Conservation (phyloP, 2,329 filamentous ascomycete genomes). For the Colletotrichum tabaci region DNA sequence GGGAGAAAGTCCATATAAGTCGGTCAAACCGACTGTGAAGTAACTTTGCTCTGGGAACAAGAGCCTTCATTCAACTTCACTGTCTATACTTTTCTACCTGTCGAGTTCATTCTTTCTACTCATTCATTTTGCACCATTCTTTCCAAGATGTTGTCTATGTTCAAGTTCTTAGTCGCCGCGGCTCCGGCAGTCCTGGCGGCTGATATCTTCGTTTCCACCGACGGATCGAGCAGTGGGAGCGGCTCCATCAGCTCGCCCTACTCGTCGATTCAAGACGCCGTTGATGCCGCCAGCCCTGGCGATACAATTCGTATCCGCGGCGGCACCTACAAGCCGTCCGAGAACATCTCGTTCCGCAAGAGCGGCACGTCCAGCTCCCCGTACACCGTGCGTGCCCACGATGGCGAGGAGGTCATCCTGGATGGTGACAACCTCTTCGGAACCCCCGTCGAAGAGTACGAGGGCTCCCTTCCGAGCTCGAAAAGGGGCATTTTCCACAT, state of each 20-base stretch:
- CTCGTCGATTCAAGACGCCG: slow-evolving; percentile 62
- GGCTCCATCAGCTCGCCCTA: slow-evolving; percentile 58
- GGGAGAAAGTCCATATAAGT: background rate
- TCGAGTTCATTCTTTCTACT: too few relatives aligned
- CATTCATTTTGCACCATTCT: too few relatives aligned
- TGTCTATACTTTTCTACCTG: background rate
- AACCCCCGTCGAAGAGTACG: slow-evolving; percentile 57
- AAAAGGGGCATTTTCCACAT: slow-evolving; percentile 65
- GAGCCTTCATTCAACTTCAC: background rate
- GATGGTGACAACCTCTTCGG: slow-evolving; percentile 58
- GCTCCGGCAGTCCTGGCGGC: slow-evolving; percentile 44
- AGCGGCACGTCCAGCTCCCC: slow-evolving; percentile 57
- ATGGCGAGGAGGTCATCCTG: slow-evolving; percentile 59
- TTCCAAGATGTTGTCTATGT: slow-evolving; percentile 13
- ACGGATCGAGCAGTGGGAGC: slow-evolving; percentile 54
- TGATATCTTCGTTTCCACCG: slow-evolving; percentile 62
- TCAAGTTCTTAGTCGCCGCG: slow-evolving; percentile 21
- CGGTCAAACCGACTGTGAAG: background rate
- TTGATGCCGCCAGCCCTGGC: slow-evolving; percentile 60
- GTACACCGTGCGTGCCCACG: slow-evolving; percentile 58
- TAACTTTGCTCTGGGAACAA: too few relatives aligned
- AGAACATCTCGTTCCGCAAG: slow-evolving; percentile 63
- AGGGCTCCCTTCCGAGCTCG: slow-evolving; percentile 54
- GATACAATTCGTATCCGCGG: slow-evolving; percentile 55
- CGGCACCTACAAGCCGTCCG: slow-evolving; percentile 57